Percentiles rank a stretch among this genome's conserved stretches.
Evolutionary conservation across 2,329 filamentous ascomycete species (phyloP).

Genomic region (Pseudocercospora fuligena): DNA sequence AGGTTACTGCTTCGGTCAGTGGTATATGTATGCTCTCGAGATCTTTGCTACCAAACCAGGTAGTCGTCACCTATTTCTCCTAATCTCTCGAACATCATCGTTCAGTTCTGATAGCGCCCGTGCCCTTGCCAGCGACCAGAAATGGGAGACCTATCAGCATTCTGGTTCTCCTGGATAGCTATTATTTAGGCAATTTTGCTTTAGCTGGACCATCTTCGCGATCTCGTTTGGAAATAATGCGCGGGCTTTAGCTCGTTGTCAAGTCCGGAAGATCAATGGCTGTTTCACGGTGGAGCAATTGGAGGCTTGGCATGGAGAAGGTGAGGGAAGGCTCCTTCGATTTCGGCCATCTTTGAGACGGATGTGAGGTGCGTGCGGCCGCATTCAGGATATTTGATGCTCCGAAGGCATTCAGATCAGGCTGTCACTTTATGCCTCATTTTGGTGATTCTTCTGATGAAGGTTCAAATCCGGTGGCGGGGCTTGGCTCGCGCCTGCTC

Average conservation of each 20-base stretch:
- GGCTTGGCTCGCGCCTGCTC: too few relatives aligned
- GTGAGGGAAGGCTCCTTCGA: too few relatives aligned
- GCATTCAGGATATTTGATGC: too few relatives aligned
- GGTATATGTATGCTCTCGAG: neutral
- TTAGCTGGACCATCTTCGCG: neutral
- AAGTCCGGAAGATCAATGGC: neutral
- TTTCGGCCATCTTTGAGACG: too few relatives aligned
- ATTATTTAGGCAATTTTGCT: neutral
- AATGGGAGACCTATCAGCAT: too few relatives aligned
- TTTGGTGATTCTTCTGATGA: neutral
- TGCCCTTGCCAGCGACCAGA: too few relatives aligned
- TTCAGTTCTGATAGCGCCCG: too few relatives aligned
- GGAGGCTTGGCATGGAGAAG: neutral
- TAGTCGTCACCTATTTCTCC: neutral
- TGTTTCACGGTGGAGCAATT: neutral
- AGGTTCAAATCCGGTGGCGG: too few relatives aligned
- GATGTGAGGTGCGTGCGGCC: too few relatives aligned
- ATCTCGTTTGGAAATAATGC: neutral
- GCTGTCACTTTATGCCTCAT: neutral
- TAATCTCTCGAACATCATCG: neutral
- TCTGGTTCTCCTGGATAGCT: too few relatives aligned
- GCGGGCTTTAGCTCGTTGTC: neutral
- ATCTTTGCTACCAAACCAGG: too few relatives aligned
- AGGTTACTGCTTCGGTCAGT: too few relatives aligned
- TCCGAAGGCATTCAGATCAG: neutral